Evolutionary conservation across 78 protist genomes (phyloP), one percentile per base, ranked within the genome.

Genomic region (Dictyostelium citrinum): DNA sequence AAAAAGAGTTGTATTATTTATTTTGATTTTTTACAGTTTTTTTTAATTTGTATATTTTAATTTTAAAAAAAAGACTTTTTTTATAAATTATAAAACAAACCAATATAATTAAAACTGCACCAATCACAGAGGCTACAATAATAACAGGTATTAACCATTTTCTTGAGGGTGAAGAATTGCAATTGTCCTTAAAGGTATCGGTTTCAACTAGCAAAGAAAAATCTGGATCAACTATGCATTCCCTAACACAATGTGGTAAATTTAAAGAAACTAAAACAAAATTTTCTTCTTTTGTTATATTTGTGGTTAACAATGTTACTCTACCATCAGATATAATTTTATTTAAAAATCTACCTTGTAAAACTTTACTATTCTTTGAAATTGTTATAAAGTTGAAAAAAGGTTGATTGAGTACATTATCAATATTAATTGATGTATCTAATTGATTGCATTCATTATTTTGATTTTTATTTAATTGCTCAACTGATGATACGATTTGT

Each of bases 201-300:
- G 75, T 11, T 2, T 22, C 5, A 7, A 67, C 4, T 2, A 31
- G 45, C 31, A 31, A 12, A 29, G 75, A 31, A 10, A 67, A 24
- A 24, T 31, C 86, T 37, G 86, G 86, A 35, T 81, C 86, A 4
- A 81, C 1, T 10, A 81, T 3, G 41, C 86, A 81, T 4, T 33
- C 16, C 2, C 12, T 24, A 11, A 20, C 27, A 41, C 86, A 81
- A 22, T 81, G 86, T 0, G 86, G 86, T n/a, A 81, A 2, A 24
- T 61, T 61, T 3, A 81, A 29, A 8, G 72, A 68, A 6, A 81
- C 24, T 22, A n/a, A 5, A 33, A 39, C 39, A 2, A 61, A 49
- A 11, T 29, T 67, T 16, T 39, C 14, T 12, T 29, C 39, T 3
- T 81, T 81, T 61, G 39, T 61, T 31, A 81, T 35, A 16, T 14